Base-by-base conservation (phyloP, 352 stramenopile species). In the Bremia lactucae region DNA sequence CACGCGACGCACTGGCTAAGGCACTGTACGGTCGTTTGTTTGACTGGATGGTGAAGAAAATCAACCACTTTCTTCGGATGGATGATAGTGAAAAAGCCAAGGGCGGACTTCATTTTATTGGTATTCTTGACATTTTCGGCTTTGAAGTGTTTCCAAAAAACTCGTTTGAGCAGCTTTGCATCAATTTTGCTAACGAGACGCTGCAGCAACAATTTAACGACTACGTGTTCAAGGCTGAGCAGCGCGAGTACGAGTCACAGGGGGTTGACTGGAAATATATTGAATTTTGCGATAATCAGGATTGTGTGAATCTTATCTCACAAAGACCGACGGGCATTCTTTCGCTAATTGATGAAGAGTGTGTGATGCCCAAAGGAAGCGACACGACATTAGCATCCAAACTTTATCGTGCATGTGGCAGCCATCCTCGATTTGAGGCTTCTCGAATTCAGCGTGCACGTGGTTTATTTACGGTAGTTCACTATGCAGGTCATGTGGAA, bases 141-240 rank as follows among this genome's bases (percentile, higher is more conserved):
- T 96, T 96, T 33, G 86, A 96, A 40, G 75, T 88, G n/a, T 95
- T 96, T 45, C 69, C 77, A 14, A 66, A 85, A 47, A 95, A 95
- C 50, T 90, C 73, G 39, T 95, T 93, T 47, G 83, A 95, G 54
- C 83, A 95, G 52, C 73, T 95, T 3, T 93, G 79, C 28, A 95
- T 95, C 58, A 95, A 95, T 52, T 95, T 87, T 48, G 72, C 78
- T 6, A 95, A 95, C 46, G 83, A 95, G 42, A 89, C 74, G 24
- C 62, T 95, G 19, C 80, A 95, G 53, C 77, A 88, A 38, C 74
- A 92, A 49, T 93, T 92, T 55, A 91, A 90, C 52, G 74, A 88
- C 46, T 88, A 92, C 43, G 73, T 89, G 7, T 93, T 95, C 59
- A 90, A 91, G 60, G 70, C 78, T 36, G 83, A 93, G 39, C 71